Evolutionary conservation across 2,329 filamentous ascomycete species (phyloP), one percentile per base, ranked within the genome.

Genomic region (Calonectria fujianensis): DNA sequence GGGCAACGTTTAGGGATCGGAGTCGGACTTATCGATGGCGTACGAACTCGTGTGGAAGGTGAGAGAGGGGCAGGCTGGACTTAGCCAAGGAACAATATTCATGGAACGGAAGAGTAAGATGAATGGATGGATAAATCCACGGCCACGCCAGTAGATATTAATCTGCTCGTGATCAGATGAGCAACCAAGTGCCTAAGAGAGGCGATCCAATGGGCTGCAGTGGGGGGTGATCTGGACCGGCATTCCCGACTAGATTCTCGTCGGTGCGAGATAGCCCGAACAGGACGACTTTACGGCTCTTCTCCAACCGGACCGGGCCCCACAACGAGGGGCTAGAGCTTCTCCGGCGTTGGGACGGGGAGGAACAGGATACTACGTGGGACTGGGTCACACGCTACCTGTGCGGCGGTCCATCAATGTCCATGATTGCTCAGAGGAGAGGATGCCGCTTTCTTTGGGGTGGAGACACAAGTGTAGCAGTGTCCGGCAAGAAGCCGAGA

Each of bases 201-300:
- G 61, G 41, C 32, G 32, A 61, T 51, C 27, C 51, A 74, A 70
- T 59, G 61, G 65, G 51, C 61, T 41, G 29, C 32, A 67, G 72
- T 70, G 72, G 67, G 72, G 72, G 57, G 71, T 65, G 54, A 45
- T 52, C 66, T 61, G 41, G 61, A 18, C 72, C 72, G 72, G 61
- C 67, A 45, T 59, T 70, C 51, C 67, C 72, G 72, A 70, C 67
- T 37, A 54, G 66, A 69, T 48, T 66, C 20, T 59, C 10, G 50
- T 74, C 73, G 73, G 73, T 52, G 50, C 20, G 59, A 75, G 67
- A 75, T 75, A 68, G 20, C 65, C 72, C 72, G 72, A 74, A 29
- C 35, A 32, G 41, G 48, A 41, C 61, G 70, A 64, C n/a, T 37
- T 67, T 39, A 70, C 69, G 70, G 65, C 57, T 59, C 59, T 70